Percentiles rank a stretch among this genome's conserved stretches.
Evolutionary conservation across 2,329 filamentous ascomycete species (phyloP).

Genomic region (Pseudogymnoascus sp.): DNA sequence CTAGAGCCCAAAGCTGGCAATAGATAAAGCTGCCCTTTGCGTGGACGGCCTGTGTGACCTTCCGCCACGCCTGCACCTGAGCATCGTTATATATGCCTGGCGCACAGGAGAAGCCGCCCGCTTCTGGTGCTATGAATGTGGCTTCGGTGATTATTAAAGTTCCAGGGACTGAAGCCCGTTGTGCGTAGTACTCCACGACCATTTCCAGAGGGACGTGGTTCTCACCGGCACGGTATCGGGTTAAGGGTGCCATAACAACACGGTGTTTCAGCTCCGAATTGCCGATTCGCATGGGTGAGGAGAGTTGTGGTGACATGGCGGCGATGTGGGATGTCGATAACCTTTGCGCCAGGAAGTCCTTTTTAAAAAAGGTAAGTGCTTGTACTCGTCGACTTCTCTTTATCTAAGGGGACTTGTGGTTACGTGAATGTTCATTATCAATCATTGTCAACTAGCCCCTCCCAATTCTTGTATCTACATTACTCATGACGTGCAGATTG

Average conservation of each 20-base stretch:
- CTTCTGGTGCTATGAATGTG: conserved; percentile 40
- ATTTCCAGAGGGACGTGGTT: conserved; percentile 37
- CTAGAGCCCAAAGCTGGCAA: conserved; percentile 53
- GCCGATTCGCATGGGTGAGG: conserved; percentile 35
- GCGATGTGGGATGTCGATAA: neutral
- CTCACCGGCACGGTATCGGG: conserved; percentile 35
- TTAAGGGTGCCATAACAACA: conserved; percentile 41
- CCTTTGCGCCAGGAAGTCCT: neutral
- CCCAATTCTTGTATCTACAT: neutral
- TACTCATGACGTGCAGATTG: no score
- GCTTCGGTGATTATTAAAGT: conserved; percentile 52
- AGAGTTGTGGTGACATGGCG: conserved; percentile 27
- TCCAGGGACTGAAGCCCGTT: conserved; percentile 42
- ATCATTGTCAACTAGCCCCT: neutral
- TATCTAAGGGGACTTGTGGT: no score
- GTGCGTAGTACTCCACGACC: conserved; percentile 41
- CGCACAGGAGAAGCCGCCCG: conserved; percentile 39
- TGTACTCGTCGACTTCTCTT: neutral
- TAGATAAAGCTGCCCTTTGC: conserved; percentile 51
- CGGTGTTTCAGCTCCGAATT: conserved; percentile 34
- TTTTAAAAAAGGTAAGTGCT: neutral
- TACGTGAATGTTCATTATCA: no score
- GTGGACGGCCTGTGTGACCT: conserved; percentile 54
- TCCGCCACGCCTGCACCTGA: conserved; percentile 53
- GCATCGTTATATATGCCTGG: conserved; percentile 48